A percentile compares a stretch with the other conserved stretches of the same genome.
Evolutionary conservation across 768 basidiomycete genomes (phyloP).

Genomic region (Amanita polypyramis): DNA sequence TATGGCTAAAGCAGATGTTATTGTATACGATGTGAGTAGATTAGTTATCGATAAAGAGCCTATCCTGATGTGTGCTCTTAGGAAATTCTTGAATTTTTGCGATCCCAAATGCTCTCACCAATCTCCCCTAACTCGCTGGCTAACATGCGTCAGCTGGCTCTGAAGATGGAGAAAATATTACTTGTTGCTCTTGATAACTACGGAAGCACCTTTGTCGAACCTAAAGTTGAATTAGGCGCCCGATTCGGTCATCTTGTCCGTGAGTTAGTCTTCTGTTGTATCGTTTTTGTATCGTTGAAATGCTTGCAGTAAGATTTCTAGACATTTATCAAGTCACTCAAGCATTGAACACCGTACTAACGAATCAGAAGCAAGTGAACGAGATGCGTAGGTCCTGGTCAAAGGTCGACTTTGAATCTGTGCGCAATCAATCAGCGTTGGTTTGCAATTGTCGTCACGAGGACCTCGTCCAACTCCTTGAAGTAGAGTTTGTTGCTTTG

Average conservation of each 20-base stretch:
- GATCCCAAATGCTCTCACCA: slow-evolving; percentile 75
- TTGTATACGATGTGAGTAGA: slow-evolving; percentile 79
- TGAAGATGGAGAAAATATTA: slow-evolving; percentile 88
- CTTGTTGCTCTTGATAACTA: slow-evolving; percentile 73
- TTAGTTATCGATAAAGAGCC: background rate
- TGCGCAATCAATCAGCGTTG: slow-evolving; percentile 85
- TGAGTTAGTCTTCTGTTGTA: slow-evolving; percentile 29
- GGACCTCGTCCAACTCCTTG: slow-evolving; percentile 74
- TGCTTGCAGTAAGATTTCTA: slow-evolving; percentile 66
- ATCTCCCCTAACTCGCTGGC: slow-evolving; percentile 58
- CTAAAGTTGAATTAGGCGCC: slow-evolving; percentile 84
- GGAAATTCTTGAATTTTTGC: slow-evolving; percentile 83
- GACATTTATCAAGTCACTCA: slow-evolving; percentile 91
- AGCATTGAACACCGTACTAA: slow-evolving; percentile 79
- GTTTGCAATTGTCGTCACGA: slow-evolving; percentile 91
- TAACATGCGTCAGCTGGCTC: slow-evolving; percentile 69
- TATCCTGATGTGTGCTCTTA: slow-evolving; percentile 18
- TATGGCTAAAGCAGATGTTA: slow-evolving; percentile 85
- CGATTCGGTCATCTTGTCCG: slow-evolving; percentile 86
- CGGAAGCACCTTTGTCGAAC: slow-evolving; percentile 83
- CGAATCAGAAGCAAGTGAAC: slow-evolving; percentile 72
- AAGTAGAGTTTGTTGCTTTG: slow-evolving; percentile 74
- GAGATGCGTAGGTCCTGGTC: slow-evolving; percentile 87
- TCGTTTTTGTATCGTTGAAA: slow-evolving; percentile 4
- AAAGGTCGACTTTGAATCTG: slow-evolving; percentile 84